Evolutionary conservation across 2,329 filamentous ascomycete genomes (phyloP).

Genomic region (Ascosphaera aggregata): DNA sequence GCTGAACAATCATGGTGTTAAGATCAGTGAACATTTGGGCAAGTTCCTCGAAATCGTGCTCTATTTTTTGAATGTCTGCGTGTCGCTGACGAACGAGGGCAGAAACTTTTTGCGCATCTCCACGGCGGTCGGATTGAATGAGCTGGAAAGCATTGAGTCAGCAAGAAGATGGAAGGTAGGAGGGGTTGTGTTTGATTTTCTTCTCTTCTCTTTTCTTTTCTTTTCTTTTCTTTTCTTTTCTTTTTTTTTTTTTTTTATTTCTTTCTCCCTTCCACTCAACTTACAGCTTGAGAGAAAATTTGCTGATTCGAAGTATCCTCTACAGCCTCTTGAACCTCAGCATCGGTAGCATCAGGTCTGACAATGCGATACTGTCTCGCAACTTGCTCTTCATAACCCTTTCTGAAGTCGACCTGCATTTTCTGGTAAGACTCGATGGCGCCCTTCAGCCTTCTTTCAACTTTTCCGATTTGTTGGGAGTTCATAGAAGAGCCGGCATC

Average conservation of each 20-base stretch:
- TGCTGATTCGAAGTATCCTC: conserved; percentile 46
- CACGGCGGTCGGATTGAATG: conserved; percentile 55
- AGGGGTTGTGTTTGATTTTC: too few relatives aligned
- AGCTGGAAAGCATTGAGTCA: too few relatives aligned
- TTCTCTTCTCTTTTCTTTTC: too few relatives aligned
- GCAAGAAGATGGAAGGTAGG: too few relatives aligned
- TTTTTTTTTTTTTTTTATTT: too few relatives aligned
- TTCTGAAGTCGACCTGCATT: conserved; percentile 57
- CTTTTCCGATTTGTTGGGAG: conserved; percentile 53
- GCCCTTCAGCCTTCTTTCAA: conserved; percentile 56
- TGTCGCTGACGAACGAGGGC: conserved; percentile 65
- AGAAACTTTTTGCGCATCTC: conserved; percentile 58
- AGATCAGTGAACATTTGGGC: conserved; percentile 76
- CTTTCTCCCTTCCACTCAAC: too few relatives aligned
- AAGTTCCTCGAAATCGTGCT: conserved; percentile 70
- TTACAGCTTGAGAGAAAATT: conserved; percentile 61
- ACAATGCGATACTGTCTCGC: conserved; percentile 81
- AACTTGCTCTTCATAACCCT: conserved; percentile 61
- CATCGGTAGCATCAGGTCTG: conserved; percentile 52
- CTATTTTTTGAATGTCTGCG: conserved; percentile 74
- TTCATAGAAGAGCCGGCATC: conserved; percentile 53
- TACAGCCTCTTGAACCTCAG: conserved; percentile 55
- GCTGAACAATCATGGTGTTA: conserved; percentile 63
- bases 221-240: too few relatives aligned
- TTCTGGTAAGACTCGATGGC: conserved; percentile 66